These are phyloP conservation scores for Rhizomucor miehei DNA, from an alignment of 371 early-diverging fungal species.

Conservation along the genomic window DNA sequence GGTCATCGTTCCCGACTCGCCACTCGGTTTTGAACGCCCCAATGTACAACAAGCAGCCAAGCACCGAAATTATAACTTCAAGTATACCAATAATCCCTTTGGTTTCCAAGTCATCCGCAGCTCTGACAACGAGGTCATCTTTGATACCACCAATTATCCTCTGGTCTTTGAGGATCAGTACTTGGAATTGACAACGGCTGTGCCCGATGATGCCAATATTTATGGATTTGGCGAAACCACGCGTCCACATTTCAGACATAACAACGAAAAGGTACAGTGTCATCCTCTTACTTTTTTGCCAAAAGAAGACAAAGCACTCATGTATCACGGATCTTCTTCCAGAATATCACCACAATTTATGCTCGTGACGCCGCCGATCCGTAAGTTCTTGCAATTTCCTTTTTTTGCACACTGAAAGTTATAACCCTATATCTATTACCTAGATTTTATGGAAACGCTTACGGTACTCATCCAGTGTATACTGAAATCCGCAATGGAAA, in stretches of 20 bases:
- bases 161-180: slow-evolving; percentile 72
- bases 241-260: slow-evolving; percentile 29
- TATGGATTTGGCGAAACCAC: slow-evolving; percentile 72
- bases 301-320: not conserved
- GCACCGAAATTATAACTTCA: slow-evolving; percentile 39
- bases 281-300: too few species aligned
- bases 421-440: not conserved
- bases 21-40: slow-evolving; percentile 34
- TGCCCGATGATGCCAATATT: slow-evolving; percentile 58
- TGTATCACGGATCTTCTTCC: too few species aligned
- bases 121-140: slow-evolving; percentile 45
- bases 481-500: slow-evolving; percentile 62
- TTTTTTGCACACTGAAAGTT: not conserved
- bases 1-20: slow-evolving; percentile 51
- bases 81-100: slow-evolving; percentile 48
- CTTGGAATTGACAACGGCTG: slow-evolving; percentile 53
- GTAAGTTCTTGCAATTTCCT: slow-evolving; percentile 16
- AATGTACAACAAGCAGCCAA: slow-evolving; percentile 14
- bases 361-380: slow-evolving; percentile 57
- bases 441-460: slow-evolving; percentile 54
- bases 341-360: slow-evolving; percentile 48
- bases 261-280: slow-evolving; percentile 6
- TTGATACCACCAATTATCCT: slow-evolving; percentile 56
- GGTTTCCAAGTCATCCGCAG: slow-evolving; percentile 57
- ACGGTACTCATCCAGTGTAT: slow-evolving; percentile 73